Evolutionary conservation across 2,329 filamentous ascomycete species (phyloP), one percentile per base, ranked within the genome.

Genomic region (Colletotrichum aenigma): DNA sequence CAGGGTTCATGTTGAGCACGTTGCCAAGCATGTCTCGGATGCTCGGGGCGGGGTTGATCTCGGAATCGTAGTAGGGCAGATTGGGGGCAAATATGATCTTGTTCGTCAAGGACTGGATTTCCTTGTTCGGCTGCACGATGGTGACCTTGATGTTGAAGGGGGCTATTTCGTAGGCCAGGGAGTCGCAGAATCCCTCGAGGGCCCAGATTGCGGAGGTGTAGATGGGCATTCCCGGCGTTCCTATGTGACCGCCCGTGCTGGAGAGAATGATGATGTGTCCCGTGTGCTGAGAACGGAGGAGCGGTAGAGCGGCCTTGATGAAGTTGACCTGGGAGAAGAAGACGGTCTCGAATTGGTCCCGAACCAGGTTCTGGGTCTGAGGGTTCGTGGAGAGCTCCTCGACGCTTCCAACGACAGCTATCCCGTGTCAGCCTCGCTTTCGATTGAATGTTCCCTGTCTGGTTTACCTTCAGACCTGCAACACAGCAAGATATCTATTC

Each of bases 141-240:
- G 96, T 98, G 84, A 98, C 92, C 84, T 96, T 98, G 86, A 98
- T 93, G 85, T 98, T 98, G 88, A 98, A 98, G 0, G 97, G 97
- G 1, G 96, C 94, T 78, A 99, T 94, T 85, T 99, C 97, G 85
- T 98, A 99, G 2, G 96, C 96, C 28, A 99, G 89, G 75, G 95
- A 95, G 85, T 98, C 96, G 86, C 96, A 98, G 84, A 97, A 98
- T 21, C 96, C 97, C 85, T 98, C 97, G 43, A 98, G 90, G 2
- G 96, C 97, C 96, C 96, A 98, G 48, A 96, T 96, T 16, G 96
- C 94, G 21, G 96, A 95, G 78, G 96, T 97, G 83, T 98, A 97
- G 88, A 97, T 94, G 71, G 95, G 91, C 86, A 98, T 91, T 4
- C 96, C 96, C 0, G 97, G 97, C 0, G 96, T 98, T 43, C 96